phyloP scores from a whole-genome alignment of 2,329 filamentous ascomycete genomes.

The Epichloe scottii region DNA sequence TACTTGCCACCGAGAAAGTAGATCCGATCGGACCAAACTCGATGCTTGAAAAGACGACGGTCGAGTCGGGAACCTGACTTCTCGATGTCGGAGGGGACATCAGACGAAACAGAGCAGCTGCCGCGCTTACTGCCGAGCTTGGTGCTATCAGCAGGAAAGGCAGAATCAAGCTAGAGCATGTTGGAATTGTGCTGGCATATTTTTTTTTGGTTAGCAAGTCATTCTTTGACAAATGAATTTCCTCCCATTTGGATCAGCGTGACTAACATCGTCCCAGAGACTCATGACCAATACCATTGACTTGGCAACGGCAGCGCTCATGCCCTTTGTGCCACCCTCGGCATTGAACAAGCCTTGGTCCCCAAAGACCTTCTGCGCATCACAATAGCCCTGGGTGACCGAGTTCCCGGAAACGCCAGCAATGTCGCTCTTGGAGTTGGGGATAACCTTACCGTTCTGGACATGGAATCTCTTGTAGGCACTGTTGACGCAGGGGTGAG shows the following conservation, averaged over 20 bases:
- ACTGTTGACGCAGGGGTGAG: conserved; percentile 46
- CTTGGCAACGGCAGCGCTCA: conserved; percentile 32
- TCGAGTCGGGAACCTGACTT: conserved; percentile 28
- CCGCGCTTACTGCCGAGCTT: background rate
- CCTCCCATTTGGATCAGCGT: background rate
- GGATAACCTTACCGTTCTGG: conserved; percentile 46
- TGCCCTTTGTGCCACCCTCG: conserved; percentile 45
- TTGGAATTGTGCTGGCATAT: conserved; percentile 38
- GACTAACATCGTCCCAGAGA: conserved; percentile 45
- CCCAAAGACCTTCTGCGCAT: conserved; percentile 41
- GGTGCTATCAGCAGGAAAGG: background rate
- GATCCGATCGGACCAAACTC: conserved; percentile 42
- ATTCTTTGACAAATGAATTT: too few relatives aligned
- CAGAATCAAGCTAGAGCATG: conserved; percentile 33
- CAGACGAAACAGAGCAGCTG: conserved; percentile 18
- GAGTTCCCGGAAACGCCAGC: conserved; percentile 27
- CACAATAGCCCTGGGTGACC: conserved; percentile 47
- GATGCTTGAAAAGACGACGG: conserved; percentile 48
- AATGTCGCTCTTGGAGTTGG: conserved; percentile 11
- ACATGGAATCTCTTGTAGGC: conserved; percentile 50
- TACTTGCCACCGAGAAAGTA: conserved; percentile 25
- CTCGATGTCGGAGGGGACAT: conserved; percentile 28
- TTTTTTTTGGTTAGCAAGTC: too few relatives aligned
- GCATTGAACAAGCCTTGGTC: conserved; percentile 39
- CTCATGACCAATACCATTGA: conserved; percentile 38